A percentile compares a stretch with the other conserved stretches of the same genome.
These are phyloP conservation scores for Cinnamomum micranthum DNA, from an alignment of 164 flowering plant genomes.

Conservation along the genomic window DNA sequence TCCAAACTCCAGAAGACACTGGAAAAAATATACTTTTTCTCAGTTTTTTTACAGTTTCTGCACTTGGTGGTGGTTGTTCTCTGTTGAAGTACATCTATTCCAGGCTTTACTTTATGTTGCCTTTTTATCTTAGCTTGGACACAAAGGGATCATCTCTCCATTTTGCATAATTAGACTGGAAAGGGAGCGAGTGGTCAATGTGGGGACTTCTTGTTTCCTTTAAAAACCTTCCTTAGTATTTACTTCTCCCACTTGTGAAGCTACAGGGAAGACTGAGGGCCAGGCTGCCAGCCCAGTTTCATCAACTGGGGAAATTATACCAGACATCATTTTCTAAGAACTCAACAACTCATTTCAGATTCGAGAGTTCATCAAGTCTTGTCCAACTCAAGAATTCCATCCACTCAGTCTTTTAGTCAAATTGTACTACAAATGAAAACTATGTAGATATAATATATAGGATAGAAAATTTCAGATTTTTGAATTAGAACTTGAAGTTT, in stretches of 20 bases:
- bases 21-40: neutral
- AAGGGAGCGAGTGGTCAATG: neutral
- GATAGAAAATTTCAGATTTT: too few relatives aligned
- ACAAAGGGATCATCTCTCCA: neutral
- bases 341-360: too few relatives aligned
- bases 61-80: too few relatives aligned
- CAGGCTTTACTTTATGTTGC: neutral
- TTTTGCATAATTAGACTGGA: too few relatives aligned
- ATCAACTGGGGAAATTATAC: neutral
- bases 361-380: too few relatives aligned
- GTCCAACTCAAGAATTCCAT: too few relatives aligned
- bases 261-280: neutral
- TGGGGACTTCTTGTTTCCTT: neutral
- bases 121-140: neutral
- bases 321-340: neutral
- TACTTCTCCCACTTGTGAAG: neutral
- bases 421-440: too few relatives aligned
- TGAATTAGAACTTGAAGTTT: too few relatives aligned
- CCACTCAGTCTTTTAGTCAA: too few relatives aligned
- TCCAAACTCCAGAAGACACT: neutral
- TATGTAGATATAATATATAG: too few relatives aligned
- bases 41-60: too few relatives aligned
- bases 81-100: too few relatives aligned
- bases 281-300: neutral
- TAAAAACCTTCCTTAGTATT: neutral